Evolutionary conservation across 345 rosid species (phyloP).

Genomic region (Citrus trifoliata): DNA sequence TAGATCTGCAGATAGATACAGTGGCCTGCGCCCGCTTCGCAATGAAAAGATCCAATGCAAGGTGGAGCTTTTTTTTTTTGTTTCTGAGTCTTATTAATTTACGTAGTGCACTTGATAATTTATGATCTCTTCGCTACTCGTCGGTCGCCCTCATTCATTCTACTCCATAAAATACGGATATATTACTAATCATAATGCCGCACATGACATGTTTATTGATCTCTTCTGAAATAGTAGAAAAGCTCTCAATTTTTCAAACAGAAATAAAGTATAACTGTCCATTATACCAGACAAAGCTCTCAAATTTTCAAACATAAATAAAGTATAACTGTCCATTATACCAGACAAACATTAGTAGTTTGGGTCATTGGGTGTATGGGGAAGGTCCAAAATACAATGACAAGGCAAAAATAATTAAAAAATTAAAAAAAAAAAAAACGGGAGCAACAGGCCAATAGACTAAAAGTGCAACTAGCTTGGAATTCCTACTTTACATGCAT

Average conservation of each 20-base stretch:
- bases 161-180: background rate
- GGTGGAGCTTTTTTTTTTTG: no score
- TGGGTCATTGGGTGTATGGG: no score
- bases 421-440: background rate
- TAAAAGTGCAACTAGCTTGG: background rate
- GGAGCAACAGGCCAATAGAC: background rate
- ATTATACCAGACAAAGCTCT: no score
- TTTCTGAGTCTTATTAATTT: no score
- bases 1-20: no score
- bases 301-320: no score
- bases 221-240: no score
- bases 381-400: slow-evolving; percentile 1
- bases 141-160: background rate
- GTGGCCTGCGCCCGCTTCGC: no score
- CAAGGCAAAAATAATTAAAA: background rate
- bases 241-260: background rate
- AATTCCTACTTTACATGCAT: background rate
- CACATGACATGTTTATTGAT: background rate
- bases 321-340: background rate
- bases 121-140: no score
- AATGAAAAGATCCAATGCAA: no score
- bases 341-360: no score
- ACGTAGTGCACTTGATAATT: no score
- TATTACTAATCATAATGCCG: background rate
- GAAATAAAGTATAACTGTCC: background rate